Evolutionary conservation across 2,329 filamentous ascomycete species (phyloP).

Genomic region (Verticillium klebahnii): DNA sequence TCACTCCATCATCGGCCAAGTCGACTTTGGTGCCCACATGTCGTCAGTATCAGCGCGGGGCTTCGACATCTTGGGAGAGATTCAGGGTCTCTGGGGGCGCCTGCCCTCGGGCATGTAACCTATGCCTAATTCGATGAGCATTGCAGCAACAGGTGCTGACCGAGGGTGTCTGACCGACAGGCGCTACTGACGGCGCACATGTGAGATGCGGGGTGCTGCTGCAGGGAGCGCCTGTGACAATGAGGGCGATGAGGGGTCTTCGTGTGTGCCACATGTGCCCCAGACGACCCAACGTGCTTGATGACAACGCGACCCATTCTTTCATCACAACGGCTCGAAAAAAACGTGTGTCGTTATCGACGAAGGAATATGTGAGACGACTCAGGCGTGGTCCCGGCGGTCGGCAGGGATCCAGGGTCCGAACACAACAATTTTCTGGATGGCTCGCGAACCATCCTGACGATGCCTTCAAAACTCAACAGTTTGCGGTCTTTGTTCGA

Average conservation of each 20-base stretch:
- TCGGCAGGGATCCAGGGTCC: not conserved
- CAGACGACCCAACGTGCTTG: not conserved
- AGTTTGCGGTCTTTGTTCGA: not conserved
- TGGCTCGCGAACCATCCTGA: not conserved
- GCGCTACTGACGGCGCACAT: not conserved
- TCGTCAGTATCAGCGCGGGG: not conserved
- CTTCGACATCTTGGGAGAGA: not conserved
- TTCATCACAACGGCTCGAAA: not conserved
- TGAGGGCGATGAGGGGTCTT: not conserved
- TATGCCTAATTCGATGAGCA: not conserved
- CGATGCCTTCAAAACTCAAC: not conserved
- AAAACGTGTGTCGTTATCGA: not conserved
- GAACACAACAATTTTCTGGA: not conserved
- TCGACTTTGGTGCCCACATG: not conserved
- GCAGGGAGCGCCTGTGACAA: not conserved
- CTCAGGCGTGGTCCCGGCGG: not conserved
- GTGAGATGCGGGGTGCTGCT: not conserved
- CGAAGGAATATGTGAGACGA: not conserved
- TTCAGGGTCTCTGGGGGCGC: not conserved
- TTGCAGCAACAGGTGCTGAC: not conserved
- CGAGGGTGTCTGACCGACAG: not conserved
- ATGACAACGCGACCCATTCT: not conserved
- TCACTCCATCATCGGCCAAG: not conserved
- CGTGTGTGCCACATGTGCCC: not conserved
- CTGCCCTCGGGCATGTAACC: not conserved